Base-by-base conservation (phyloP, 176 grass and related monocot species). In the Raddia guianensis region DNA sequence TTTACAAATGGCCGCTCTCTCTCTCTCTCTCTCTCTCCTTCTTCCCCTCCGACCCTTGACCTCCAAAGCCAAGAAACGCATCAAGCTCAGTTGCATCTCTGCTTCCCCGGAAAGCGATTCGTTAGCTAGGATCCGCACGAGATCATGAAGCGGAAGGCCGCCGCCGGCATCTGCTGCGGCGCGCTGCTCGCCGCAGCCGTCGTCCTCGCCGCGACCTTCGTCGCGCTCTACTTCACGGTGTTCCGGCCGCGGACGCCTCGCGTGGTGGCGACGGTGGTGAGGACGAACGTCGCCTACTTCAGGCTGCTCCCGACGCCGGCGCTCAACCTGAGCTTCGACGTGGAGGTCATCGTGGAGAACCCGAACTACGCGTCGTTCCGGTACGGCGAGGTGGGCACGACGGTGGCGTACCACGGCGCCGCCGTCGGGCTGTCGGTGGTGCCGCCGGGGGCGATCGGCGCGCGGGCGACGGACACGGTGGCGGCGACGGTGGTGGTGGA, bases 291-390 rank as follows among this genome's bases (percentile, higher is more conserved):
- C 0, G 9, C 53, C 9, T 43, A 34, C 3, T 5, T 89, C 64
- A 4, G 8, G 7, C 9, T 12, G 11, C 0, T 51, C 16, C 81
- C 67, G 37, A 40, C 37, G 15, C 32, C 63, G n/a, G 60, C 42
- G 27, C 27, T 86, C 52, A 73, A 73, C 62, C 62, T 97, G 21
- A 85, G 70, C 48, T 49, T 92, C 40, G 54, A 66, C 54, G 77
- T 90, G 43, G 50, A 49, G 2, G 84, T 94, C 35, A 20, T 57
- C 42, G 69, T 89, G 63, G 12, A 85, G 21, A 97, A 97, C 77
- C 95, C 88, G 1, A 97, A 97, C 90, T 94, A 82, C 84, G 94
- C 87, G 4, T 18, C 79, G 49, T 97, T 91, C 83, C 49, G 70
- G 42, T 94, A 90, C 83, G 80, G 87, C 55, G 70, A 45, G 16